Percentiles rank a stretch among this genome's conserved stretches.
These are phyloP conservation scores for Angomonas ambiguus DNA, from an alignment of 208 protist species.

Conservation along the genomic window DNA sequence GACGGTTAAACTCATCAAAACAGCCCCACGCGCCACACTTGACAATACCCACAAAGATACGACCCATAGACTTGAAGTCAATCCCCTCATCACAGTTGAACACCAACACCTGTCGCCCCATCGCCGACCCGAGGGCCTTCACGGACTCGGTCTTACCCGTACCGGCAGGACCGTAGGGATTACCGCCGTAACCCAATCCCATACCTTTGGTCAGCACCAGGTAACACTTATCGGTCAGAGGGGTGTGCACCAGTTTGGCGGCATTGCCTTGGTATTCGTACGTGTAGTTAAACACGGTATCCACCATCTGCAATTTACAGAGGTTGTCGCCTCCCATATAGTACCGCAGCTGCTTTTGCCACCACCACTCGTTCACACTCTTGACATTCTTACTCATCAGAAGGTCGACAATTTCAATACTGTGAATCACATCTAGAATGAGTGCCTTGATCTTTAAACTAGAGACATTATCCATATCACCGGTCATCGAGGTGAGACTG, in stretches of 20 bases:
- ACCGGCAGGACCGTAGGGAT: constrained; percentile 95
- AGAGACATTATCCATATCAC: constrained; percentile 37
- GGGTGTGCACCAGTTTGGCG: constrained; percentile 92
- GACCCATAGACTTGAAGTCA: constrained; percentile 93
- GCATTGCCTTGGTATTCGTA: constrained; percentile 95
- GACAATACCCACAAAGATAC: constrained; percentile 93
- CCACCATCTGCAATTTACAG: constrained; percentile 90
- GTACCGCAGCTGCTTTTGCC: constrained; percentile 97
- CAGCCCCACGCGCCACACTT: constrained; percentile 94
- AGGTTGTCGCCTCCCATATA: constrained; percentile 44
- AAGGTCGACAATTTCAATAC: constrained; percentile 91
- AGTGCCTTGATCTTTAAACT: constrained; percentile 91
- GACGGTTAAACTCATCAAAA: constrained; percentile 95
- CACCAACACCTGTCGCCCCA: constrained; percentile 93
- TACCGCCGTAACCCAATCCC: constrained; percentile 95
- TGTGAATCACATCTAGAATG: constrained; percentile 95
- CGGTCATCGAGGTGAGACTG: constrained; percentile 53
- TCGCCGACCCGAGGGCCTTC: constrained; percentile 89
- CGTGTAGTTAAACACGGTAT: constrained; percentile 94
- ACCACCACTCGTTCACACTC: constrained; percentile 84
- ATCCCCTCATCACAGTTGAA: constrained; percentile 96
- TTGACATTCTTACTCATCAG: constrained; percentile 53
- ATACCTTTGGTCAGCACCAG: constrained; percentile 97
- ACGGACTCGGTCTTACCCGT: constrained; percentile 98
- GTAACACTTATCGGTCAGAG: constrained; percentile 94